Evolutionary conservation across 768 basidiomycete species (phyloP), one percentile per base, ranked within the genome.

Genomic region (Symmetrospora coprosmae): DNA sequence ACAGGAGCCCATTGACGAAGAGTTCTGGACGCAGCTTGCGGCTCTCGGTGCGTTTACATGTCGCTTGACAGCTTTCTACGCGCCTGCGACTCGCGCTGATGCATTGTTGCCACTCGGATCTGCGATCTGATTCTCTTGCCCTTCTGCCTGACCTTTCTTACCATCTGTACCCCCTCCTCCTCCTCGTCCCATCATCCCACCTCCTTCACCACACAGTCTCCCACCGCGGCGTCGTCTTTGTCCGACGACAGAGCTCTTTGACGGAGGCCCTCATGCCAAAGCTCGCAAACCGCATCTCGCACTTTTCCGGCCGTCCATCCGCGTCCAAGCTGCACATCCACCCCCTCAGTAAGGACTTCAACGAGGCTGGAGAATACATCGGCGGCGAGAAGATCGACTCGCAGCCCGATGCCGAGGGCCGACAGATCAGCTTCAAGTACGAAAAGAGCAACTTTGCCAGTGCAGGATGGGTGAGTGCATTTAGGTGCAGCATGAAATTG

Each of bases 161-260:
- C 37, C 35, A 8, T 39, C 37, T 53, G 9, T 13, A 25, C 30
- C 30, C 25, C 17, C 38, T 6, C 35, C 30, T 52, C 37, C n/a
- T n/a, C 21, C 23, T 14, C 45, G 16, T 25, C 45, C 11, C 14
- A 21, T 33, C 48, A n/a, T 31, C n/a, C 4, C 31, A 31, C 4
- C 31, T n/a, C 11, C 51, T 52, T 46, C 9, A 9, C 23, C 25
- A 27, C 11, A 47, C 55, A 58, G 55, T 76, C 75, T 28, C 78
- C 3, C 60, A 74, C 50, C 78, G 82, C 31, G 81, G 81, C 2
- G 82, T 82, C 45, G 80, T 82, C 4, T 83, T 83, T 72, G 80
- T 83, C 75, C 75, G 76, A 11, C 73, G 76, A 19, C 80, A 82
- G 68, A 25, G 41, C 4, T 34, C 25, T 19, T 34, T 51, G 7